Conservation (phyloP, 2,329 filamentous ascomycete species). For the Sclerotinia sclerotiorum region DNA sequence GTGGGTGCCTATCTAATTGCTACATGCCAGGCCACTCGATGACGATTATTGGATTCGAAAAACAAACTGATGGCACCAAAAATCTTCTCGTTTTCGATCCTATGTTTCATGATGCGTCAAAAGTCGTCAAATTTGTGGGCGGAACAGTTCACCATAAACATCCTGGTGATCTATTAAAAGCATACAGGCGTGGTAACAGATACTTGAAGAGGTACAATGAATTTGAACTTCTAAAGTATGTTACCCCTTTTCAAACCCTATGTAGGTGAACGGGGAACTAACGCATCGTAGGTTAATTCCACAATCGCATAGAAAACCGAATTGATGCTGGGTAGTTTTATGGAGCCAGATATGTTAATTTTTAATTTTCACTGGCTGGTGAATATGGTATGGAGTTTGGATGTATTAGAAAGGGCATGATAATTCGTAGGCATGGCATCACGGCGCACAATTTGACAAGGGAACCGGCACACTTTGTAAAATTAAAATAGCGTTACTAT, state of each 20-base stretch:
- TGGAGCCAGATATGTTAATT: background rate
- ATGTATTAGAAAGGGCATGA: background rate
- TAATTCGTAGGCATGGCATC: conserved; percentile 7
- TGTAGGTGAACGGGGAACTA: background rate
- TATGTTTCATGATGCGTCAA: conserved; percentile 68
- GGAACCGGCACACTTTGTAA: background rate
- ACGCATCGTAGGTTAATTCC: conserved; percentile 6
- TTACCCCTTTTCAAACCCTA: background rate
- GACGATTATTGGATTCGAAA: conserved; percentile 84
- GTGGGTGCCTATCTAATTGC: conserved; percentile 11
- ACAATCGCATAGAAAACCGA: background rate
- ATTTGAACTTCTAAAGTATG: conserved; percentile 72
- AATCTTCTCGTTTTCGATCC: conserved; percentile 88
- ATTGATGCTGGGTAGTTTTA: background rate
- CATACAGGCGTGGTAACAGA: conserved; percentile 68
- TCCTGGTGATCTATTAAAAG: conserved; percentile 59
- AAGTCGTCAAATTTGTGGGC: conserved; percentile 59
- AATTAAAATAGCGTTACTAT: background rate
- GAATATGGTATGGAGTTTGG: conserved; percentile 6
- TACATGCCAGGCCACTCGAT: conserved; percentile 73
- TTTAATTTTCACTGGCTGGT: background rate
- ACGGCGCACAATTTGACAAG: background rate
- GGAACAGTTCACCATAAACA: conserved; percentile 47
- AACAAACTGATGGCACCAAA: conserved; percentile 58
- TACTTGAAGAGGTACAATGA: conserved; percentile 70